Conservation (phyloP, 768 basidiomycete genomes). For the Tubosaeta sp. region DNA sequence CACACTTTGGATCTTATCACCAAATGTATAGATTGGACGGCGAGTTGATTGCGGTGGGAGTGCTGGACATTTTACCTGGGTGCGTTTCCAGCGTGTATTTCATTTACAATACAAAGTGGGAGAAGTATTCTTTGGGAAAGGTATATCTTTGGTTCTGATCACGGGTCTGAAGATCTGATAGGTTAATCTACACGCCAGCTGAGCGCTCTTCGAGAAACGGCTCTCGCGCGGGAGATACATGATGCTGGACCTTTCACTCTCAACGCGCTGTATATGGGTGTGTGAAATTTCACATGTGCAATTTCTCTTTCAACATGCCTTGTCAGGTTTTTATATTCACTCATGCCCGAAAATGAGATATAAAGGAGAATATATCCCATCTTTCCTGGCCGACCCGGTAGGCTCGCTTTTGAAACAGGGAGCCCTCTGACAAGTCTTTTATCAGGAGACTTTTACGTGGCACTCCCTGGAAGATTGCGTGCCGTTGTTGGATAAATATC, state of each 20-base stretch:
- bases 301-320: neutral
- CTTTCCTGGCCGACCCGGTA: slow-evolving; percentile 85
- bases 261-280: slow-evolving; percentile 85
- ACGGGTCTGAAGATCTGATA: neutral
- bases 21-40: slow-evolving; percentile 84
- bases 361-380: slow-evolving; percentile 90
- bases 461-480: slow-evolving; percentile 59
- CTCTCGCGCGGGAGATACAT: slow-evolving; percentile 71
- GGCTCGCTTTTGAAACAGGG: slow-evolving; percentile 10
- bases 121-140: slow-evolving; percentile 74
- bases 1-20: slow-evolving; percentile 89
- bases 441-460: slow-evolving; percentile 77
- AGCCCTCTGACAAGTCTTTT: slow-evolving; percentile 2
- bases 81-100: slow-evolving; percentile 90
- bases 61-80: slow-evolving; percentile 83
- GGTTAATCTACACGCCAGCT: slow-evolving; percentile 42
- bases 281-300: slow-evolving; percentile 11
- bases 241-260: slow-evolving; percentile 61
- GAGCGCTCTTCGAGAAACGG: slow-evolving; percentile 78
- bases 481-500: slow-evolving; percentile 57
- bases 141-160: slow-evolving; percentile 31
- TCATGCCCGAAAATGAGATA: slow-evolving; percentile 94
- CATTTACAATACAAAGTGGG: slow-evolving; percentile 74
- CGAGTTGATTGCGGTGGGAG: slow-evolving; percentile 76
- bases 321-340: slow-evolving; percentile 85